Conservation (phyloP, 2,329 filamentous ascomycete species). For the Trichophyton equinum region DNA sequence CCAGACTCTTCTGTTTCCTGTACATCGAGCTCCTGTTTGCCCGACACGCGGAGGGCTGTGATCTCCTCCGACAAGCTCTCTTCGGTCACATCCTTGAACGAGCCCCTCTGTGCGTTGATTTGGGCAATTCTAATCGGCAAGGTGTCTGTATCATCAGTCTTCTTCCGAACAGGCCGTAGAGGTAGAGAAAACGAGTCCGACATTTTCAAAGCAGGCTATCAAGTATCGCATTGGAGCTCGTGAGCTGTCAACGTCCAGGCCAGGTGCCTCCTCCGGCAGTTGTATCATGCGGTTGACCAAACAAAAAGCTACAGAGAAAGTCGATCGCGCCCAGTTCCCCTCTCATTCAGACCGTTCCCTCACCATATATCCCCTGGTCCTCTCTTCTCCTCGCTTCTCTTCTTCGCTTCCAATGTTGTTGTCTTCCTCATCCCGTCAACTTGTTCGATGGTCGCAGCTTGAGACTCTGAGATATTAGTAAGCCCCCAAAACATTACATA, state of each 20-base stretch:
- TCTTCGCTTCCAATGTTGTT: no score
- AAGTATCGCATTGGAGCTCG: no score
- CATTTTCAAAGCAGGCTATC: slow-evolving; percentile 17
- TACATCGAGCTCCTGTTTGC: slow-evolving; percentile 38
- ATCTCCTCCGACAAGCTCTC: slow-evolving; percentile 59
- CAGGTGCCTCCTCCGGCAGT: no score
- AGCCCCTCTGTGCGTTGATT: slow-evolving; percentile 64
- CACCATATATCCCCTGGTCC: no score
- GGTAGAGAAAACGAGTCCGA: slow-evolving; percentile 41
- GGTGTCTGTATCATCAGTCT: slow-evolving; percentile 21
- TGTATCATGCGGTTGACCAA: no score
- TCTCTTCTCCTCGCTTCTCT: no score
- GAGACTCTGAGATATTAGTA: neutral
- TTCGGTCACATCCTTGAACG: slow-evolving; percentile 70
- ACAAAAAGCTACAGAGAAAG: no score
- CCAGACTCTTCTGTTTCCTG: slow-evolving; percentile 19
- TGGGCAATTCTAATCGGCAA: slow-evolving; percentile 67
- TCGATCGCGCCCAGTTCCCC: no score
- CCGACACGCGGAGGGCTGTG: slow-evolving; percentile 29
- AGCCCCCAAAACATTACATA: neutral
- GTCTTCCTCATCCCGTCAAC: no score
- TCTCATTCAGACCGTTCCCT: no score
- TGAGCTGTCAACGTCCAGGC: no score
- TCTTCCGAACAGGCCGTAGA: slow-evolving; percentile 42
- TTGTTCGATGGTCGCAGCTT: no score